Percentiles rank a stretch among this genome's conserved stretches.
These are phyloP conservation scores for Meira miltonrushii DNA, from an alignment of 1,284 basidiomycete genomes.

Conservation along the genomic window DNA sequence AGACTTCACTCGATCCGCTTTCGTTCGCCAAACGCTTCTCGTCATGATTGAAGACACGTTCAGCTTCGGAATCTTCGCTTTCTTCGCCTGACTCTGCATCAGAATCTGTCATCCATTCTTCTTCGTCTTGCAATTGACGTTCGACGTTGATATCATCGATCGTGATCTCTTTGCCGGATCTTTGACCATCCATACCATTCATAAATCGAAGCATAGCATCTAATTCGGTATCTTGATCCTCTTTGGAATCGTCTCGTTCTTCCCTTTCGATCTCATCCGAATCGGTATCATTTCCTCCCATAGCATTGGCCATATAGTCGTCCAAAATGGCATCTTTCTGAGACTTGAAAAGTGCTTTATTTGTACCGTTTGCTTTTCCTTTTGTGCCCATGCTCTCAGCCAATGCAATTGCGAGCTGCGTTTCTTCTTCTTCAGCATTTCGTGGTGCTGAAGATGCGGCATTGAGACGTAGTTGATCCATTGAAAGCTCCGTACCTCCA, in stretches of 20 bases:
- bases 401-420: not conserved
- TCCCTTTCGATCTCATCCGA: slow-evolving; percentile 6
- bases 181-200: slow-evolving; percentile 42
- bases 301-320: slow-evolving; percentile 47
- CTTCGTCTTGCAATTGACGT: slow-evolving; percentile 29
- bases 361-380: not conserved
- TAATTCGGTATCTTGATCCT: slow-evolving; percentile 14
- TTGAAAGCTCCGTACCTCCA: not conserved
- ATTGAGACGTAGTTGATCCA: not conserved
- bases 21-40: slow-evolving; percentile 18
- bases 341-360: slow-evolving; percentile 6
- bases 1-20: slow-evolving; percentile 10
- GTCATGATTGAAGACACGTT: slow-evolving; percentile 13
- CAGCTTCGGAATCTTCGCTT: slow-evolving; percentile 1
- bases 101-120: slow-evolving; percentile 38
- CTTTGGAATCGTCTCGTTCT: slow-evolving; percentile 10
- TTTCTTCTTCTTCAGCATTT: not conserved
- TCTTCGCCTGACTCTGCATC: slow-evolving; percentile 16
- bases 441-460: not conserved
- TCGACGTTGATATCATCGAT: slow-evolving; percentile 37
- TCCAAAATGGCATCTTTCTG: slow-evolving; percentile 37
- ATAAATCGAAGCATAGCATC: slow-evolving; percentile 43
- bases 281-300: slow-evolving; percentile 19
- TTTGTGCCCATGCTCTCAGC: slow-evolving; percentile 3
- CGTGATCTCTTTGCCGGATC: slow-evolving; percentile 33